A percentile compares a stretch with the other conserved stretches of the same genome.
Evolutionary conservation across 306 rosid species (phyloP).

Genomic region (Lathyrus sativus): DNA sequence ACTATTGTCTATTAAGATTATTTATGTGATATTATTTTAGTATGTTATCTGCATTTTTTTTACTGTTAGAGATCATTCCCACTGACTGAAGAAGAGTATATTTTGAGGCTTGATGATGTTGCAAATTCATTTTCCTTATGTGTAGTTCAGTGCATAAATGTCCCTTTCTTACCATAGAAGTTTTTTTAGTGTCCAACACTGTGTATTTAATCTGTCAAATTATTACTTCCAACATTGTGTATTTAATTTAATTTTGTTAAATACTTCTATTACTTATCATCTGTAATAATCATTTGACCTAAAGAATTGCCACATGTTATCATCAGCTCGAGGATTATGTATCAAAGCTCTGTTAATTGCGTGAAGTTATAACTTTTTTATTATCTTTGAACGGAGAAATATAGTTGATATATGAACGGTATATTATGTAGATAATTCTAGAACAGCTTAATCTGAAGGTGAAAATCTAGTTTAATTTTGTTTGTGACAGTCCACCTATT

Average conservation of each 20-base stretch:
- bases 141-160: conserved; percentile 32
- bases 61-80: no score
- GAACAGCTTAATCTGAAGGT: conserved; percentile 95
- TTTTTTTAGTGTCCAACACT: conserved; percentile 20
- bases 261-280: conserved; percentile 1
- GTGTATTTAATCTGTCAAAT: conserved; percentile 26
- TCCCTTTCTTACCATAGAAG: conserved; percentile 14
- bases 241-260: neutral
- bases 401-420: conserved; percentile 17
- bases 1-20: no score
- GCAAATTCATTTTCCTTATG: conserved; percentile 32
- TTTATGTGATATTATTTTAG: no score
- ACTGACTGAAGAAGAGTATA: no score
- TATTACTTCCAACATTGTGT: neutral
- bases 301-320: conserved; percentile 18
- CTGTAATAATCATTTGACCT: conserved; percentile 9
- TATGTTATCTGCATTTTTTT: no score
- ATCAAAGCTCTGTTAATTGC: conserved; percentile 18
- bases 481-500: neutral
- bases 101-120: no score
- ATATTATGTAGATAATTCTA: conserved; percentile 54
- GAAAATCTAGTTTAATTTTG: conserved; percentile 27
- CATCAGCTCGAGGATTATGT: conserved; percentile 28
- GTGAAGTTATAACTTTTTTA: conserved; percentile 21
- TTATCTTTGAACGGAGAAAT: conserved; percentile 8